Percentiles rank a stretch among this genome's conserved stretches.
These are phyloP conservation scores for Heritiera fomes DNA, from an alignment of 345 rosid species.

Conservation along the genomic window DNA sequence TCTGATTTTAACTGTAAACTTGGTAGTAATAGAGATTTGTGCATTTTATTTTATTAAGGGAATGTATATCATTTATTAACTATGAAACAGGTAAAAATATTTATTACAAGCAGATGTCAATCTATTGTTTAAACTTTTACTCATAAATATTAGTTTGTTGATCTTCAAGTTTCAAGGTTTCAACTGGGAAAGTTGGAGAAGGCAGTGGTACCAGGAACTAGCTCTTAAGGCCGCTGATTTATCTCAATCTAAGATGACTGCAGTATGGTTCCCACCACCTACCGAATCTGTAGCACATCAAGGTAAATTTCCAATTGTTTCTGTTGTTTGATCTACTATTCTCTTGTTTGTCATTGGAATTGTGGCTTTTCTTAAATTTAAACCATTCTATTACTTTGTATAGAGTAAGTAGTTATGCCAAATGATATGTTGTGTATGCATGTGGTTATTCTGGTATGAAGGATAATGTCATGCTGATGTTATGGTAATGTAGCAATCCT, in stretches of 20 bases:
- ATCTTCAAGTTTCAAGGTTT: conserved; percentile 52
- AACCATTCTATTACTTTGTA: not conserved
- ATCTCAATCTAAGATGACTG: conserved; percentile 43
- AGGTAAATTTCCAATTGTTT: conserved; percentile 27
- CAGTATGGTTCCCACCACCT: conserved; percentile 58
- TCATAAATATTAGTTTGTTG: conserved; percentile 11
- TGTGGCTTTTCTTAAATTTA: not conserved
- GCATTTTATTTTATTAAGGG: not conserved
- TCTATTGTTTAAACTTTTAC: not conserved
- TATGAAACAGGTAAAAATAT: not conserved
- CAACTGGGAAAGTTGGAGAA: conserved; percentile 61
- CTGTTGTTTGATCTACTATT: not conserved
- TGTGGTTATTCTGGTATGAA: not conserved
- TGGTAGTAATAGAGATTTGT: not conserved
- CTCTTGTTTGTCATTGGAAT: not conserved
- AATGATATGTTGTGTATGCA: not conserved
- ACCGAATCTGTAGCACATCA: conserved; percentile 57
- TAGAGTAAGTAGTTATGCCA: conserved; percentile 14
- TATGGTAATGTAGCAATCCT: not conserved
- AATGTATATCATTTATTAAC: not conserved
- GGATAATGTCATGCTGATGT: not conserved
- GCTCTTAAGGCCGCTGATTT: conserved; percentile 52
- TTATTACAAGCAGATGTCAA: not conserved
- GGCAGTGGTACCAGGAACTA: conserved; percentile 49
- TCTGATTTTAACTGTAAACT: conserved; percentile 3